These are phyloP conservation scores for Daldinia caldariorum DNA, from an alignment of 495 filamentous ascomycete species.

Conservation along the genomic window DNA sequence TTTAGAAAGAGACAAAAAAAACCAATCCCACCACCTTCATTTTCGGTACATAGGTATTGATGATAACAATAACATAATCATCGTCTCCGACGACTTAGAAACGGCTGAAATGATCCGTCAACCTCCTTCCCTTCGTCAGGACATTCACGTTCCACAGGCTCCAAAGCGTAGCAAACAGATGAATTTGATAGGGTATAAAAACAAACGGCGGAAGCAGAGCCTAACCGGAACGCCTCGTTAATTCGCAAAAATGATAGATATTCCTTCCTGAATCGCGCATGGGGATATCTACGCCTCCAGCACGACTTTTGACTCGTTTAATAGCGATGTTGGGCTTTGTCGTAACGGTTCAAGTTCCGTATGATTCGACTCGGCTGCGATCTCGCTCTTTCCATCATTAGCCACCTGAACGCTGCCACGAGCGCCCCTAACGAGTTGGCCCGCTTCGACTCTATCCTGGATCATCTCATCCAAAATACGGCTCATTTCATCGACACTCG, in stretches of 20 bases:
- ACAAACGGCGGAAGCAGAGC: slow-evolving; percentile 42
- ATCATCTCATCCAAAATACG: slow-evolving; percentile 95
- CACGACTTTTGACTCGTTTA: slow-evolving; percentile 43
- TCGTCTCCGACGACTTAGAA: slow-evolving; percentile 41
- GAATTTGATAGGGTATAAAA: slow-evolving; percentile 46
- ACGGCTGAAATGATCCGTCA: slow-evolving; percentile 40
- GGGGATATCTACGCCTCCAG: slow-evolving; percentile 51
- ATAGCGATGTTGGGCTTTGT: slow-evolving; percentile 43
- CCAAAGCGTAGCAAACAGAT: slow-evolving; percentile 46
- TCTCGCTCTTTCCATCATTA: slow-evolving; percentile 45
- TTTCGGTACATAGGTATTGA: slow-evolving; percentile 32
- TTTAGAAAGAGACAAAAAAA: slow-evolving; percentile 26
- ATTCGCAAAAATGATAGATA: slow-evolving; percentile 44
- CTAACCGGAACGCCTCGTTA: slow-evolving; percentile 48
- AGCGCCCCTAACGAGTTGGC: slow-evolving; percentile 67
- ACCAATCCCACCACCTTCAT: slow-evolving; percentile 23
- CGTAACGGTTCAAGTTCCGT: slow-evolving; percentile 50
- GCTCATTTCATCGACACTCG: slow-evolving; percentile 87
- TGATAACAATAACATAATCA: slow-evolving; percentile 43
- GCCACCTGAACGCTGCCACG: slow-evolving; percentile 65
- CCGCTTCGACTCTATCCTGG: slow-evolving; percentile 79
- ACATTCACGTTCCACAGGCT: slow-evolving; percentile 46
- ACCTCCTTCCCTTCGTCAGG: slow-evolving; percentile 42
- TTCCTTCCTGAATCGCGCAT: slow-evolving; percentile 34
- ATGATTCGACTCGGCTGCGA: slow-evolving; percentile 27